These are phyloP conservation scores for Avena eriantha DNA, from an alignment of 176 grass and related monocot species.

Conservation along the genomic window DNA sequence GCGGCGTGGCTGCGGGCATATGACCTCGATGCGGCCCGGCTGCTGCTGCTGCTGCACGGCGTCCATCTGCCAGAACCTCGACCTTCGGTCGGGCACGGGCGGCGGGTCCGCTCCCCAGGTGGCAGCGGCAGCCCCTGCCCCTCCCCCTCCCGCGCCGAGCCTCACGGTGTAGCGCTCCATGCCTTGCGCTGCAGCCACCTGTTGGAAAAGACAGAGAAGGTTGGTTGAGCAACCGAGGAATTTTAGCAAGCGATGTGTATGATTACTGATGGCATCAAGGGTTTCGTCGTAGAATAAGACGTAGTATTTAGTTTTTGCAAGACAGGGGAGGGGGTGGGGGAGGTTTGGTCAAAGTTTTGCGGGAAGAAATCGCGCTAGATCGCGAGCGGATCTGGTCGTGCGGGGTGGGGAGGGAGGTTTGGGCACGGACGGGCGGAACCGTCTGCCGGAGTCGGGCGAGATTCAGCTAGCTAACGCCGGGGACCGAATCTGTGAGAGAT, in stretches of 20 bases:
- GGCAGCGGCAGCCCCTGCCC: background rate
- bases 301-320: no score
- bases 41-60: constrained; percentile 25
- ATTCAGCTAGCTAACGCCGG: no score
- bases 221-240: background rate
- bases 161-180: constrained; percentile 63
- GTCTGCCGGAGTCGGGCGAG: no score
- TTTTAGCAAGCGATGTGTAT: background rate
- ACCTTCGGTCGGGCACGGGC: constrained; percentile 59
- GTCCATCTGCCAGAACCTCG: constrained; percentile 81
- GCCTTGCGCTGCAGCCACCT: constrained; percentile 21
- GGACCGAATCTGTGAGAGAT: no score
- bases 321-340: no score
- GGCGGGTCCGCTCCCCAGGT: constrained; percentile 26
- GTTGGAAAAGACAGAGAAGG: background rate
- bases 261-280: background rate
- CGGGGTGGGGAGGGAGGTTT: no score
- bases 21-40: constrained; percentile 50
- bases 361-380: background rate
- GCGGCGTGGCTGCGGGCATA: constrained; percentile 78
- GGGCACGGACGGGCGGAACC: no score
- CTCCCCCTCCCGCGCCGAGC: constrained; percentile 25
- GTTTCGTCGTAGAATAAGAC: background rate
- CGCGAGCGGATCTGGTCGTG: background rate
- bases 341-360: background rate